phyloP scores from a whole-genome alignment of 495 filamentous ascomycete species.

The Zalerion maritima region DNA sequence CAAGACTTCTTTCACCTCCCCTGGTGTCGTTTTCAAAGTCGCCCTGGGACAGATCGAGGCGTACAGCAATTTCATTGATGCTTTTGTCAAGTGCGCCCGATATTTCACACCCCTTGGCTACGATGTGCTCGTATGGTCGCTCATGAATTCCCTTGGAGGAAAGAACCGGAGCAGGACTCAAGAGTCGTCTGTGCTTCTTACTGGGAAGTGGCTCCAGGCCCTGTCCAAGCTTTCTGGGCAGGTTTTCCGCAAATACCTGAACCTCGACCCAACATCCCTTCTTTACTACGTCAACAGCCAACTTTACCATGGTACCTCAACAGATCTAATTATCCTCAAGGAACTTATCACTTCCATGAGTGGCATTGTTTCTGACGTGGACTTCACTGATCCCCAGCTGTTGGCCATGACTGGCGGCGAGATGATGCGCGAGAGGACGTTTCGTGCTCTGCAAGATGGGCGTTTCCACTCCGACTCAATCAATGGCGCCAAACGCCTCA shows the following conservation, averaged over 20 bases:
- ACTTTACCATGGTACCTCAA: slow-evolving; percentile 62
- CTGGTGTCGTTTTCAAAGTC: slow-evolving; percentile 80
- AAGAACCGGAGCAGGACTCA: slow-evolving; percentile 65
- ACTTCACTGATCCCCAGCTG: slow-evolving; percentile 76
- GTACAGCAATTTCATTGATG: slow-evolving; percentile 84
- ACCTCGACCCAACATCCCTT: slow-evolving; percentile 74
- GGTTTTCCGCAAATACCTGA: slow-evolving; percentile 64
- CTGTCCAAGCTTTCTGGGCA: slow-evolving; percentile 74
- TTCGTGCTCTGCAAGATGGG: slow-evolving; percentile 63
- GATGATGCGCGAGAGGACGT: slow-evolving; percentile 58
- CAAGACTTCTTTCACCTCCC: slow-evolving; percentile 73
- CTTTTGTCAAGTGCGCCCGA: slow-evolving; percentile 80
- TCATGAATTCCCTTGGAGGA: slow-evolving; percentile 66
- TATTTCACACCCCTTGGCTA: slow-evolving; percentile 89
- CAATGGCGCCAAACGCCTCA: slow-evolving; percentile 56
- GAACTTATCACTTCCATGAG: slow-evolving; percentile 84
- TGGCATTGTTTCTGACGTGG: slow-evolving; percentile 69
- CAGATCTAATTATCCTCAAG: slow-evolving; percentile 76
- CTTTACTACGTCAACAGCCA: slow-evolving; percentile 81
- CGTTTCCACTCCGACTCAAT: slow-evolving; percentile 48
- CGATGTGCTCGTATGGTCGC: slow-evolving; percentile 78
- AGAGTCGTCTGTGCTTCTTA: slow-evolving; percentile 63
- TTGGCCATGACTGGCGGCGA: slow-evolving; percentile 77
- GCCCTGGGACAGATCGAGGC: slow-evolving; percentile 77
- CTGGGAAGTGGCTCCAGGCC: slow-evolving; percentile 78